phyloP scores from a whole-genome alignment of 768 basidiomycete genomes.

The Termitomyces sp. region DNA sequence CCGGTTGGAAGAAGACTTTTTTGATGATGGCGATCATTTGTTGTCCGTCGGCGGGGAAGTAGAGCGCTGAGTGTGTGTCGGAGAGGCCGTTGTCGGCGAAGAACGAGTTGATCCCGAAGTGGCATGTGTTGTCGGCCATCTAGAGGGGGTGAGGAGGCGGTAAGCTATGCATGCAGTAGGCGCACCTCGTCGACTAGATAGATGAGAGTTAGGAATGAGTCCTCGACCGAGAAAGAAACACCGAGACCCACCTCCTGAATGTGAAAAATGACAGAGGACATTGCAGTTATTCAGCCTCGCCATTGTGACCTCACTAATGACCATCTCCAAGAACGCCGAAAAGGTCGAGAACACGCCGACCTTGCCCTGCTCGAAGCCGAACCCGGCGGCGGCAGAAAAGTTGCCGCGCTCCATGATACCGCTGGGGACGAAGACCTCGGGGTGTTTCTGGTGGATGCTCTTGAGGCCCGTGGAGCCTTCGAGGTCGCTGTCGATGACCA shows the following conservation, averaged over 20 bases:
- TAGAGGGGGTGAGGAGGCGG: not conserved
- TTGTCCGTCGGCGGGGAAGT: constrained; percentile 81
- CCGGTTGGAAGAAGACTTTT: constrained; percentile 77
- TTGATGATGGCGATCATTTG: constrained; percentile 79
- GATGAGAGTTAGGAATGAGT: not conserved
- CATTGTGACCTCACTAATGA: constrained; percentile 86
- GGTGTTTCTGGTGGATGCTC: constrained; percentile 84
- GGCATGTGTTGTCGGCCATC: constrained; percentile 44
- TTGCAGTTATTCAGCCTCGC: constrained; percentile 89
- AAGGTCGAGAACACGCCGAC: constrained; percentile 89
- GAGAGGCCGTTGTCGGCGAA: constrained; percentile 86
- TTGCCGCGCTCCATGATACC: constrained; percentile 87
- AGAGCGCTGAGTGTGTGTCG: constrained; percentile 73
- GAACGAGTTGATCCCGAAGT: constrained; percentile 71
- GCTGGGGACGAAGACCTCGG: constrained; percentile 81
- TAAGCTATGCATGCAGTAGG: not conserved
- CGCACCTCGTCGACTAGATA: not conserved
- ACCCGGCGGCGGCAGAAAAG: constrained; percentile 80
- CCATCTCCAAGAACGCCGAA: constrained; percentile 90
- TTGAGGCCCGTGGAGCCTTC: constrained; percentile 90
- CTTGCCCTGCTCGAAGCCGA: constrained; percentile 77
- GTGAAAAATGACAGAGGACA: constrained; percentile 84
- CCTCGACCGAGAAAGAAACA: not conserved
- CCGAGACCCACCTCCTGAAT: constrained; percentile 61
- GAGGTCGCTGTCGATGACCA: constrained; percentile 87